phyloP scores from a whole-genome alignment of 2,329 filamentous ascomycete genomes.

The Diaporthe eres region DNA sequence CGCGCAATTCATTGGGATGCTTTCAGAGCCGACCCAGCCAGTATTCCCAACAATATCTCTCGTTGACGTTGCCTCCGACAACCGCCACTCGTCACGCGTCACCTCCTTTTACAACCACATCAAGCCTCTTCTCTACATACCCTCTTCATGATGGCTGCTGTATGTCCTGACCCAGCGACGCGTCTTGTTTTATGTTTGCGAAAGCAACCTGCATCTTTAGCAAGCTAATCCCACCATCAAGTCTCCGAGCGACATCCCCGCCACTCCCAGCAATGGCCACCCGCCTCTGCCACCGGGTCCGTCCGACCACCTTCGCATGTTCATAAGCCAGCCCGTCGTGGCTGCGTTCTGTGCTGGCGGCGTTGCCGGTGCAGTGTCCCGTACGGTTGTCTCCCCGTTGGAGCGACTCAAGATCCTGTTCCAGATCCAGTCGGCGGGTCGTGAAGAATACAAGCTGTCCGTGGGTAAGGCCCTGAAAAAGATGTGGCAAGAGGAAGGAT shows the following conservation, averaged over 20 bases:
- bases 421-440: constrained; percentile 91
- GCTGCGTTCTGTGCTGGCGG: constrained; percentile 96
- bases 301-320: constrained; percentile 57
- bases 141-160: constrained; percentile 53
- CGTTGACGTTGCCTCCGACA: constrained; percentile 32
- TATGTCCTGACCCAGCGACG: constrained; percentile 48
- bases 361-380: constrained; percentile 94
- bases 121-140: constrained; percentile 22
- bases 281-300: constrained; percentile 47
- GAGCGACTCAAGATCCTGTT: constrained; percentile 98
- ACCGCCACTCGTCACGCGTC: constrained; percentile 27
- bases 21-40: constrained; percentile 12
- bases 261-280: constrained; percentile 19
- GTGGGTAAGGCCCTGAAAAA: constrained; percentile 90
- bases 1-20: constrained; percentile 38
- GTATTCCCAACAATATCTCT: constrained; percentile 12
- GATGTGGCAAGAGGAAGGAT: constrained; percentile 98
- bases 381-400: constrained; percentile 95
- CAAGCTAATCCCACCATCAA: constrained; percentile 36
- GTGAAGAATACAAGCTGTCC: constrained; percentile 93
- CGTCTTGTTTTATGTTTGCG: neutral
- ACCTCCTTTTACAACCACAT: constrained; percentile 28
- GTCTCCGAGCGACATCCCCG: constrained; percentile 34
- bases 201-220: constrained; percentile 12
- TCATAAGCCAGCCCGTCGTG: constrained; percentile 84